Base-by-base conservation (phyloP, 305 asterid species). In the Fraxinus velutina region DNA sequence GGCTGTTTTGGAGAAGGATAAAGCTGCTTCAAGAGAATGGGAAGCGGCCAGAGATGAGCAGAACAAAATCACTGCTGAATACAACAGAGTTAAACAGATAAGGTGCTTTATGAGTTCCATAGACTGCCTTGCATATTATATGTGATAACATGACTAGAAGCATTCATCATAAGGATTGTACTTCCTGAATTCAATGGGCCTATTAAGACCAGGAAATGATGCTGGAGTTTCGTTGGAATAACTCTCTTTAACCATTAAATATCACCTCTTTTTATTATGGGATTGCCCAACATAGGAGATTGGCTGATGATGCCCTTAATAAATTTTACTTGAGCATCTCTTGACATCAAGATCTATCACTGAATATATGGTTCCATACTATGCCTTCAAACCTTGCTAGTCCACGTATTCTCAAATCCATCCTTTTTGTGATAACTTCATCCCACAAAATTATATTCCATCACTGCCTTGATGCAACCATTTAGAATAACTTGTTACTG, bases 21-120 rank as follows among this genome's bases (percentile, higher is more conserved):
- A 89, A 85, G 89, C 88, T 55, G 97, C 94, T 36, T 89, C 92
- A 42, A 89, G 82, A 88, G 99, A 96, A 80, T 94, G 96, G 92
- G 99, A 96, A 85, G 93, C 87, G 36, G 95, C 99, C 78, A 91
- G 97, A 90, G 94, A 91, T 79, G 98, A 91, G 82, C 98, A 96
- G 92, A 88, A 85, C 79, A 90, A 80, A 87, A 88, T 96, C 80
- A 86, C 97, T 71, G 88, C 88, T 66, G 93, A 91, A 81, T 96
- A 78, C 86, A 93, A 94, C 84, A 88, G 82, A 83, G 92, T 92
- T 80, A 93, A 93, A 88, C 91, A 85, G 85, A 84, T 76, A 55
- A 93, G 98, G 98, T 96, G 90, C 70, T 57, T 10, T 57, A 34
- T 39, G 27, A 75, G 47, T 81, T 71, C 79, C 32, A 50, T 33